Conservation (phyloP, 495 filamentous ascomycete genomes). For the Saxophila tyrrhenica region DNA sequence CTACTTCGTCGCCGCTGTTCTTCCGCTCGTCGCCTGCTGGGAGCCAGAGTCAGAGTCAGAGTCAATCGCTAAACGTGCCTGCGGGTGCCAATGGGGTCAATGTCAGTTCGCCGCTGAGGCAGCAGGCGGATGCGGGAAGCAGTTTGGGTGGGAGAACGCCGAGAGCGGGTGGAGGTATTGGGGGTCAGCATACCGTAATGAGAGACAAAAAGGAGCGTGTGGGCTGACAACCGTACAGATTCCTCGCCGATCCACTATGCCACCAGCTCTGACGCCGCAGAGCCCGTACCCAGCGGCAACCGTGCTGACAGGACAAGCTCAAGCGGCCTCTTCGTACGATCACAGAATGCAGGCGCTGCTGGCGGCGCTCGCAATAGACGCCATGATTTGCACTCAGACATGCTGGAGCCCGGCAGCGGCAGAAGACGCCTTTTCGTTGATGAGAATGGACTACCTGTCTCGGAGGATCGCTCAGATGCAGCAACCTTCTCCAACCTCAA, state of each 20-base stretch:
- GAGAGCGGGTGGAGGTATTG: conserved; percentile 50
- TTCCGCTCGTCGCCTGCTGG: conserved; percentile 63
- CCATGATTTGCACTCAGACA: conserved; percentile 73
- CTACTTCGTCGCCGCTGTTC: conserved; percentile 71
- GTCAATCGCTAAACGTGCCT: conserved; percentile 32
- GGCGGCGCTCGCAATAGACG: conserved; percentile 44
- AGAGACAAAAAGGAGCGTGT: background rate
- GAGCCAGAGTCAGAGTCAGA: conserved; percentile 22
- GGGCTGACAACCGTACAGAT: conserved; percentile 38
- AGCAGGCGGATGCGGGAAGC: conserved; percentile 37
- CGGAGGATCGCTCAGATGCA: conserved; percentile 56
- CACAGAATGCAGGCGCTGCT: conserved; percentile 42
- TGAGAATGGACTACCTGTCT: conserved; percentile 62
- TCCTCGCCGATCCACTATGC: conserved; percentile 86
- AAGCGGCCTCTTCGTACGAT: conserved; percentile 74
- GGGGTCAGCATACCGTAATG: conserved; percentile 42
- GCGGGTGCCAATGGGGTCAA: conserved; percentile 38
- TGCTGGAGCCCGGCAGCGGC: conserved; percentile 50
- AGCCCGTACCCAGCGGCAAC: conserved; percentile 34
- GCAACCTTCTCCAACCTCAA: conserved; percentile 78
- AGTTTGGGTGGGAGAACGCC: conserved; percentile 63
- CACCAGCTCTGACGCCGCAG: conserved; percentile 71
- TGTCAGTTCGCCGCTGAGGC: conserved; percentile 57
- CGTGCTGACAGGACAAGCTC: conserved; percentile 61
- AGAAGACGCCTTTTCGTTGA: conserved; percentile 67